phyloP scores from a whole-genome alignment of 2,329 filamentous ascomycete genomes.

The Xylariales sp. region DNA sequence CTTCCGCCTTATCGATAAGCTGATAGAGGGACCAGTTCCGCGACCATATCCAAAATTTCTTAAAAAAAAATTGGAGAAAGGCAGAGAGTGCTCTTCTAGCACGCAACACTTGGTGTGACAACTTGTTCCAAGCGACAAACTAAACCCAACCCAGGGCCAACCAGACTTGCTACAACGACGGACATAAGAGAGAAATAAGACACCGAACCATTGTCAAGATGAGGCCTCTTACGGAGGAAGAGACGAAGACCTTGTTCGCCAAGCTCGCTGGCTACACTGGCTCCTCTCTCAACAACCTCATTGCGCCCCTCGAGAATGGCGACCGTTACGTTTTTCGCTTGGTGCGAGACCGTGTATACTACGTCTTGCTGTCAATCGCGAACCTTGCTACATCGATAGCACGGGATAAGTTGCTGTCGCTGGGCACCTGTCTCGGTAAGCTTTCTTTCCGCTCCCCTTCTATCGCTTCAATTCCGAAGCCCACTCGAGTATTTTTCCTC shows the following conservation, averaged over 20 bases:
- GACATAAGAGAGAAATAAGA: neutral
- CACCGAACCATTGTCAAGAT: no score
- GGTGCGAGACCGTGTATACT: conserved; percentile 59
- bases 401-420: conserved; percentile 74
- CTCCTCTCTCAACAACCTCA: conserved; percentile 78
- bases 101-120: no score
- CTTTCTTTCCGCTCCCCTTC: conserved; percentile 22
- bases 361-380: conserved; percentile 82
- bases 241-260: conserved; percentile 74
- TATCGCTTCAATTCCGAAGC: neutral
- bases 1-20: conserved; percentile 5
- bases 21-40: no score
- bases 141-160: conserved; percentile 2
- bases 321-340: conserved; percentile 86
- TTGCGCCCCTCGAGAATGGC: conserved; percentile 63
- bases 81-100: no score
- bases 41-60: conserved; percentile 8
- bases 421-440: conserved; percentile 80
- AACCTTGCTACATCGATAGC: conserved; percentile 86
- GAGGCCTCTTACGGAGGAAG: conserved; percentile 13
- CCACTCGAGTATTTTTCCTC: neutral
- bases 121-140: no score
- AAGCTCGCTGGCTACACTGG: conserved; percentile 95
- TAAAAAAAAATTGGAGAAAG: conserved; percentile 6
- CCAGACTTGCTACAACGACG: neutral